Evolutionary conservation across 2,329 filamentous ascomycete genomes (phyloP), one percentile per base, ranked within the genome.

Genomic region (Ascochyta fabae): DNA sequence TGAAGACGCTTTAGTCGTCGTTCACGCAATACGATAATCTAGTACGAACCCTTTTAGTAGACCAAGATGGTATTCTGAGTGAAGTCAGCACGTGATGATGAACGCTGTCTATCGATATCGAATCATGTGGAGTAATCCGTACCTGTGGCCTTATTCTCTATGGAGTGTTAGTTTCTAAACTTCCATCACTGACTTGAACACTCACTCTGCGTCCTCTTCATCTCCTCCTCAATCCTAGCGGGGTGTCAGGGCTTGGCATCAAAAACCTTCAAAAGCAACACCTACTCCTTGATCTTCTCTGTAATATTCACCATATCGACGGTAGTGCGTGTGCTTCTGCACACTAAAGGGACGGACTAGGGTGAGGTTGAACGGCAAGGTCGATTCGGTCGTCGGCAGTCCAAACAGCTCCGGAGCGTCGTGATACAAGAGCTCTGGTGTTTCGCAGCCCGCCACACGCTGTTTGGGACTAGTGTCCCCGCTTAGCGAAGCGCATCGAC

Each of bases 121-220:
- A 23, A 33, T 27, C 7, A 16, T 13, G n/a, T 19, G 39, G 39
- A 42, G 22, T 1, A 6, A n/a, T 10, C 59, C 88, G 71, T 87
- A 97, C 94, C 92, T 77, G 95, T 99, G 56, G 94, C 94, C 86
- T 99, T 99, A 75, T 99, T 99, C 80, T 99, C 94, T 96, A 71
- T 70, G 59, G 58, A 38, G 35, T 41, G 59, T 81, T 62, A 82
- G 79, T 61, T 53, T 35, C 15, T 35, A 5, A 6, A 1, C 16
- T 5, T 35, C 33, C 3, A 16, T 12, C 33, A 16, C 6, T 16
- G 15, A 6, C 9, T 35, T 16, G 12, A 5, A 35, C 15, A 63
- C 67, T 82, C 86, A 96, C 94, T 99, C 82, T 99, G 95, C 71
- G 95, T 99, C 87, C 86, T 94, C 77, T 86, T 88, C 95, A 99